These are phyloP conservation scores for Trichopus zeylanicus DNA, from an alignment of 116 monocot genomes.

Conservation along the genomic window DNA sequence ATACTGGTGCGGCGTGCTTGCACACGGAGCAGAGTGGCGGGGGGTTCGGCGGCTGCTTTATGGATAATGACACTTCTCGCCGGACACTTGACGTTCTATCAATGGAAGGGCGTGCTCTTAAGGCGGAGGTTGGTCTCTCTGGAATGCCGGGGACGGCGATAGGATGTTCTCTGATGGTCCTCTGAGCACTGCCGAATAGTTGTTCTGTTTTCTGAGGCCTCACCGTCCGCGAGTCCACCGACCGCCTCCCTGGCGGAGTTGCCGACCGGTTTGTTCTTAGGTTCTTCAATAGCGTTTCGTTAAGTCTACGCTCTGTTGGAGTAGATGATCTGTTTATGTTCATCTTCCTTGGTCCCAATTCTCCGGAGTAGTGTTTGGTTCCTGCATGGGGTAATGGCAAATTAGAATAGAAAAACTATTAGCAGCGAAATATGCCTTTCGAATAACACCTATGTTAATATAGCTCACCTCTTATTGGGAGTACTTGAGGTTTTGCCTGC, in stretches of 20 bases:
- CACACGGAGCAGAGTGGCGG: slow-evolving; percentile 39
- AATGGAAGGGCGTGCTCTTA: neutral
- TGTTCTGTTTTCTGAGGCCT: too few species aligned
- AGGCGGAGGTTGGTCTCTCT: neutral
- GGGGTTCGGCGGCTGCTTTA: slow-evolving; percentile 16
- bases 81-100: slow-evolving; percentile 2
- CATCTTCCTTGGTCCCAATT: neutral
- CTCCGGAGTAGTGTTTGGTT: neutral
- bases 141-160: neutral
- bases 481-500: too few species aligned
- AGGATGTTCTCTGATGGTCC: neutral
- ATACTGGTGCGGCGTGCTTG: slow-evolving; percentile 28
- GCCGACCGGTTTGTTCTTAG: too few species aligned
- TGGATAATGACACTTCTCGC: slow-evolving; percentile 21
- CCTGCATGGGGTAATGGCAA: neutral
- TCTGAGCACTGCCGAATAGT: neutral
- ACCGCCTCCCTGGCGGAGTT: neutral
- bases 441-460: too few species aligned
- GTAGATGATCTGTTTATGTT: neutral
- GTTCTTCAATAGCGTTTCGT: too few species aligned
- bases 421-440: too few species aligned
- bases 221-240: neutral
- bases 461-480: too few species aligned
- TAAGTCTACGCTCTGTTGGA: too few species aligned
- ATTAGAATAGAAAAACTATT: neutral